Percentiles rank a stretch among this genome's conserved stretches.
These are phyloP conservation scores for Tarenaya hassleriana DNA, from an alignment of 345 rosid genomes.

Conservation along the genomic window DNA sequence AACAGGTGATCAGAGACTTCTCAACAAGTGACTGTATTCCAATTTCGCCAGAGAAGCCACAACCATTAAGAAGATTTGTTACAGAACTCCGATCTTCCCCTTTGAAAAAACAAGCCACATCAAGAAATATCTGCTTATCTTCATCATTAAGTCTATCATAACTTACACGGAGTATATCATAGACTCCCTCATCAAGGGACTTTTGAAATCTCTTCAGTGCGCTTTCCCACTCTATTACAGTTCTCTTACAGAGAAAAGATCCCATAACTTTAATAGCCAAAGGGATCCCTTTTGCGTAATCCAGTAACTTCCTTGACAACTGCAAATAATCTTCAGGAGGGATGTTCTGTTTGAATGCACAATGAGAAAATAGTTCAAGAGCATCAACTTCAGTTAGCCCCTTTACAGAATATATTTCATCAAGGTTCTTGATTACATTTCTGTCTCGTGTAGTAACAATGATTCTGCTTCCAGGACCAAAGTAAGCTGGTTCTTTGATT, in stretches of 20 bases:
- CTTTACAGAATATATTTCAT: neutral
- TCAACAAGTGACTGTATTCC: slow-evolving; percentile 15
- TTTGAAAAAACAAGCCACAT: slow-evolving; percentile 24
- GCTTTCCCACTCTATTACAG: slow-evolving; percentile 20
- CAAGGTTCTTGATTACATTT: neutral
- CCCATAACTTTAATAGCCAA: slow-evolving; percentile 24
- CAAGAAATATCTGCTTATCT: slow-evolving; percentile 23
- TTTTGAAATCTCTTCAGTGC: slow-evolving; percentile 13
- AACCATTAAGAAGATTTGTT: slow-evolving; percentile 13
- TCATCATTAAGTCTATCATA: slow-evolving; percentile 16
- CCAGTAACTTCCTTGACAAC: slow-evolving; percentile 7
- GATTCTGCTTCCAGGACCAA: slow-evolving; percentile 17
- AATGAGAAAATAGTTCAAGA: slow-evolving; percentile 14
- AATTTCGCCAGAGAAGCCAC: slow-evolving; percentile 7
- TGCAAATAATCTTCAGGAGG: slow-evolving; percentile 14
- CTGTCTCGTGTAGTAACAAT: slow-evolving; percentile 12
- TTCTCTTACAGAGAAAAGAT: slow-evolving; percentile 13
- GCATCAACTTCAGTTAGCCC: slow-evolving; percentile 8
- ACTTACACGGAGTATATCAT: slow-evolving; percentile 10
- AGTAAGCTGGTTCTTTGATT: slow-evolving; percentile 1
- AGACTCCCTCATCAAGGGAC: slow-evolving; percentile 4
- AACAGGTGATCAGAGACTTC: neutral
- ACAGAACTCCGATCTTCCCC: slow-evolving; percentile 6
- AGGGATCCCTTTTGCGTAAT: slow-evolving; percentile 20
- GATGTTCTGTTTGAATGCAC: slow-evolving; percentile 13